Percentiles rank a stretch among this genome's conserved stretches.
phyloP scores from a whole-genome alignment of 2,329 filamentous ascomycete species.

The Penicillium janthinellum region DNA sequence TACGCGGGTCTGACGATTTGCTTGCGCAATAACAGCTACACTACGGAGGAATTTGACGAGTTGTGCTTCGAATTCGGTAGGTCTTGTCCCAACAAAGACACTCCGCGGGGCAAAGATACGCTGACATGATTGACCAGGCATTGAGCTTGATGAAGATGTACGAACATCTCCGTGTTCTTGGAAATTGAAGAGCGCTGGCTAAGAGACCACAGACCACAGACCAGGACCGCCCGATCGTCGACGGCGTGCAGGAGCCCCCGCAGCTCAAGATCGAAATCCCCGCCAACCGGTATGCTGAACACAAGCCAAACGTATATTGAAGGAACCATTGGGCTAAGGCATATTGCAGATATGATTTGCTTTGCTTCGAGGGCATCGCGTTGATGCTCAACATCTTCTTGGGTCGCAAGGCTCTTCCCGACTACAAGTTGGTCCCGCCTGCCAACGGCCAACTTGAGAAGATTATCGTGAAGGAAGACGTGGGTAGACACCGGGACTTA shows the following conservation, averaged over 20 bases:
- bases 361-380: constrained; percentile 95
- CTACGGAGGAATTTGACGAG: constrained; percentile 92
- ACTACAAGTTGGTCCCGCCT: constrained; percentile 75
- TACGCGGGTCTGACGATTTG: constrained; percentile 7
- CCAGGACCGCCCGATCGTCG: constrained; percentile 69
- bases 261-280: constrained; percentile 98
- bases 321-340: constrained; percentile 26
- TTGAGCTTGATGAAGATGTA: constrained; percentile 93
- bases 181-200: constrained; percentile 29
- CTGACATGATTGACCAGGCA: constrained; percentile 53
- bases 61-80: constrained; percentile 95
- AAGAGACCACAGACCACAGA: constrained; percentile 62
- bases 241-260: constrained; percentile 81
- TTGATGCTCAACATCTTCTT: constrained; percentile 96
- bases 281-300: constrained; percentile 74
- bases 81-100: constrained; percentile 23
- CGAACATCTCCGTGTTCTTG: constrained; percentile 2
- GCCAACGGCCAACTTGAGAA: constrained; percentile 72
- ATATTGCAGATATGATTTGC: constrained; percentile 70
- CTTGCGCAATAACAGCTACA: constrained; percentile 61
- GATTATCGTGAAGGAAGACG: constrained; percentile 74
- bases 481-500: constrained; percentile 32
- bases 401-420: constrained; percentile 72
- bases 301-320: background rate
- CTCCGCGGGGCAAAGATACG: constrained; percentile 26